Evolutionary conservation across 2,329 filamentous ascomycete genomes (phyloP).

Genomic region (Akanthomyces dipterigenus): DNA sequence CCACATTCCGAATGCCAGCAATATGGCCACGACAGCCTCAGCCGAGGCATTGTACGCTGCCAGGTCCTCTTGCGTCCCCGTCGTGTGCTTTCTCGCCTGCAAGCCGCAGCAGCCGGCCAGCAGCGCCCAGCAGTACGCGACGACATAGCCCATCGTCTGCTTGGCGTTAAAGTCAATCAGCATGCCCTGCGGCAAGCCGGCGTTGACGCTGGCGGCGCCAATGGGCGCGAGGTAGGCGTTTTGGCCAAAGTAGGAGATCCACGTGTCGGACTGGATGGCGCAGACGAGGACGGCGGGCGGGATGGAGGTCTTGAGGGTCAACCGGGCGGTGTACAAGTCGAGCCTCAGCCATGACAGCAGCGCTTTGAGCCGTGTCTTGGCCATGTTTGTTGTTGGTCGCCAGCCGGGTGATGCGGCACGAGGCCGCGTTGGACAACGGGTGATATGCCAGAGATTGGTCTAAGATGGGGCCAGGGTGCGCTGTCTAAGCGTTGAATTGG

Average conservation of each 20-base stretch:
- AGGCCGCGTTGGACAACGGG: not conserved
- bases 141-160: not conserved
- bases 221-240: conserved; percentile 11
- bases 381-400: not conserved
- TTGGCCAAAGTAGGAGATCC: conserved; percentile 6
- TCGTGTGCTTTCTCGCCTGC: conserved; percentile 3
- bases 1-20: conserved; percentile 3
- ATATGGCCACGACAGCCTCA: conserved; percentile 4
- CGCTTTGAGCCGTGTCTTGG: conserved; percentile 11
- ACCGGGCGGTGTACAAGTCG: conserved; percentile 5
- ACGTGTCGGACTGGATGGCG: conserved; percentile 7
- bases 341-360: not conserved
- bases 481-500: not conserved
- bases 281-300: conserved; percentile 10
- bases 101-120: conserved; percentile 10
- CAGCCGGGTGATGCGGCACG: not conserved
- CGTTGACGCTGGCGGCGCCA: conserved; percentile 4
- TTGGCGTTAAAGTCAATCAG: conserved; percentile 3
- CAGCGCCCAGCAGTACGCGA: conserved; percentile 11
- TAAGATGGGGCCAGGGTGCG: no score
- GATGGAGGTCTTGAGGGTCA: conserved; percentile 4
- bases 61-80: not conserved
- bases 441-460: not conserved
- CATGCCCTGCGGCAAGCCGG: conserved; percentile 6
- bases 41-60: conserved; percentile 5